Evolutionary conservation across 768 basidiomycete genomes (phyloP), one percentile per base, ranked within the genome.

Genomic region (Pilatotrama ljubarskyi): DNA sequence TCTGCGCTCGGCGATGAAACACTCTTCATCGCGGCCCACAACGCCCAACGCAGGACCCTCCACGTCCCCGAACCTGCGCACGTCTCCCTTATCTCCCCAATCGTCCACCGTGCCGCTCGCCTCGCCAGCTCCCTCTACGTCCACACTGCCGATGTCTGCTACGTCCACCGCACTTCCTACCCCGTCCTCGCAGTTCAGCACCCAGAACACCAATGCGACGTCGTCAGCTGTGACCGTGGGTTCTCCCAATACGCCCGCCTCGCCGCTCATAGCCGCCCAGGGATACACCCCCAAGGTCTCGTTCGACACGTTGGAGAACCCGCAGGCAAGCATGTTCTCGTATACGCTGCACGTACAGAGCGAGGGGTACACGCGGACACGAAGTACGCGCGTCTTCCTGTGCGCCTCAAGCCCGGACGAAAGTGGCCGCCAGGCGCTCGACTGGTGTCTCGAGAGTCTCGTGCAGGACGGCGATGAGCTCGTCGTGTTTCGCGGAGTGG

Each of bases 401-500:
- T 95, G 94, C 59, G 95, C 95, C 0, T 82, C 92, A 1, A 91
- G 91, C 43, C 79, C 87, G 0, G 95, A 97, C 66, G 95, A 96
- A 75, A 91, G 89, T 59, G 95, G 95, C 0, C 75, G 80, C 6
- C 86, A 94, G 67, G 95, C 96, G 0, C 77, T 98, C 8, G 93
- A 97, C 57, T 99, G 96, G 96, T 80, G 85, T n/a, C 80, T 98
- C 26, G 90, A 93, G 66, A 81, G 82, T 35, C 80, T 99, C 11
- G 85, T 88, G 8, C 88, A 91, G 72, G 90, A 92, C 56, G 91
- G 92, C 1, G 96, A 98, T 70, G 96, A 98, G 74, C 76, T 98
- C 20, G 86, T 99, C 57, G 89, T 98, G 9, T 91, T 92, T 58
- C 79, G 96, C 37, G 96, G 96, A 0, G 84, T 96, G 14, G 94